Evolutionary conservation across 1,139 yeast species (phyloP).

Genomic region (Taphrina confusa): DNA sequence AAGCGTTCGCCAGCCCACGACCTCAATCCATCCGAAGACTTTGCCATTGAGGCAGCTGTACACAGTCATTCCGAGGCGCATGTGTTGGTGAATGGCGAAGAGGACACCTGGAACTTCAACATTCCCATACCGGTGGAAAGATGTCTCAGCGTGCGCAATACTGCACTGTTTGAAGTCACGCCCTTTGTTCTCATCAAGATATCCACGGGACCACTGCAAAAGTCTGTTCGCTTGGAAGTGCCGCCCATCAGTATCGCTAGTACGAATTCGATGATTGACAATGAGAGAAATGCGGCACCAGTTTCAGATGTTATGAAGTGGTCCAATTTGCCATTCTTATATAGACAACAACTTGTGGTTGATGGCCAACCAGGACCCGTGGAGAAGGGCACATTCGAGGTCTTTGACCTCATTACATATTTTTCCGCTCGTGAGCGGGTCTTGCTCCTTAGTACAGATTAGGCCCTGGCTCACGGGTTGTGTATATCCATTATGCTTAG

Average conservation of each 20-base stretch:
- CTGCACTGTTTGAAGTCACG: slow-evolving; percentile 33
- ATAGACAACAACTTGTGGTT: slow-evolving; percentile 3
- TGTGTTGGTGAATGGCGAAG: slow-evolving; percentile 8
- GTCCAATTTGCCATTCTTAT: slow-evolving; percentile 16
- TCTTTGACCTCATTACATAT: slow-evolving; percentile 19
- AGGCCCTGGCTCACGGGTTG: not conserved
- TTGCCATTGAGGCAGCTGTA: slow-evolving; percentile 10
- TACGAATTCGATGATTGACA: slow-evolving; percentile 15
- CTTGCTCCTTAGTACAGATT: not conserved
- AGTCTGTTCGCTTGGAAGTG: slow-evolving; percentile 11
- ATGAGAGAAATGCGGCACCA: slow-evolving; percentile 3
- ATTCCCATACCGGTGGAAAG: slow-evolving; percentile 18
- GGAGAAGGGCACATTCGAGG: slow-evolving; percentile 20
- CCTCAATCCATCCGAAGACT: slow-evolving; percentile 11
- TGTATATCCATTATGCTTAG: not conserved
- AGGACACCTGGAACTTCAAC: slow-evolving; percentile 22
- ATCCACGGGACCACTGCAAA: slow-evolving; percentile 25
- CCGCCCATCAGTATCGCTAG: slow-evolving; percentile 22
- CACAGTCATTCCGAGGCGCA: slow-evolving; percentile 17
- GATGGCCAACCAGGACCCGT: slow-evolving; percentile 6
- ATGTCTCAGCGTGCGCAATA: slow-evolving; percentile 26
- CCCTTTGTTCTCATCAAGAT: slow-evolving; percentile 26
- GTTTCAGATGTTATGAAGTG: slow-evolving; percentile 16
- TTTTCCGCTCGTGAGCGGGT: slow-evolving; percentile 43
- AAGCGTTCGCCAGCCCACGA: slow-evolving; percentile 14